These are phyloP conservation scores for Pyrenochaeta sp. DNA, from an alignment of 2,329 filamentous ascomycete genomes.

Conservation along the genomic window DNA sequence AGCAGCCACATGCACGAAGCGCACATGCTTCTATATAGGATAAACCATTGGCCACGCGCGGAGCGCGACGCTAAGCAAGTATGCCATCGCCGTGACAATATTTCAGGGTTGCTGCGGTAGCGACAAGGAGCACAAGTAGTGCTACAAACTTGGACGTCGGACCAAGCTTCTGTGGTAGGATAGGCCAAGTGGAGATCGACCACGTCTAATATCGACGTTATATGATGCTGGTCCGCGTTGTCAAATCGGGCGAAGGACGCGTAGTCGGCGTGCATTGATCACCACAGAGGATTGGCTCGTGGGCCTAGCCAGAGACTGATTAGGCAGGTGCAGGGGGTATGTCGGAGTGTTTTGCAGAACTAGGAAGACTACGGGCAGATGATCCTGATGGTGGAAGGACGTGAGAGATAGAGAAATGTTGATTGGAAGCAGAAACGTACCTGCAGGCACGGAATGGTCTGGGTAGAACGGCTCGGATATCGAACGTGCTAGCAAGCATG, in stretches of 20 bases:
- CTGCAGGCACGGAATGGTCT: conserved; percentile 8
- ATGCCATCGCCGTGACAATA: conserved; percentile 1
- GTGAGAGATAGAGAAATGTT: conserved; percentile 6
- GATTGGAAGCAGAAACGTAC: conserved; percentile 16
- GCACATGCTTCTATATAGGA: conserved; percentile 12
- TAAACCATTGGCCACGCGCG: conserved; percentile 11
- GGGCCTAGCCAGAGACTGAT: conserved; percentile 20
- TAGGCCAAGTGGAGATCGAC: conserved; percentile 12
- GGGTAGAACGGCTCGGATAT: conserved; percentile 7
- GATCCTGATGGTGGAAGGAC: not conserved
- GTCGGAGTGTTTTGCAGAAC: not conserved
- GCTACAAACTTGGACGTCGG: conserved; percentile 10
- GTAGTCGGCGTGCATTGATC: conserved; percentile 13
- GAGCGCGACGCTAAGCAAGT: not conserved
- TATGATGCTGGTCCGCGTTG: not conserved
- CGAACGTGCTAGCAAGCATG: conserved; percentile 3
- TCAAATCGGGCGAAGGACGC: conserved; percentile 9
- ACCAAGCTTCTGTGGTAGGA: conserved; percentile 7
- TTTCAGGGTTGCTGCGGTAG: conserved; percentile 9
- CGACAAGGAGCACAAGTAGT: conserved; percentile 2
- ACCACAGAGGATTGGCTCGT: conserved; percentile 16
- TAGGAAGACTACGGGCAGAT: not conserved
- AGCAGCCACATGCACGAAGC: conserved; percentile 5
- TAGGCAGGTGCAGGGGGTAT: conserved; percentile 27
- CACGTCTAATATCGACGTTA: conserved; percentile 4